These are phyloP conservation scores for Vitellaria paradoxa DNA, from an alignment of 179 eudicot genomes.

Conservation along the genomic window DNA sequence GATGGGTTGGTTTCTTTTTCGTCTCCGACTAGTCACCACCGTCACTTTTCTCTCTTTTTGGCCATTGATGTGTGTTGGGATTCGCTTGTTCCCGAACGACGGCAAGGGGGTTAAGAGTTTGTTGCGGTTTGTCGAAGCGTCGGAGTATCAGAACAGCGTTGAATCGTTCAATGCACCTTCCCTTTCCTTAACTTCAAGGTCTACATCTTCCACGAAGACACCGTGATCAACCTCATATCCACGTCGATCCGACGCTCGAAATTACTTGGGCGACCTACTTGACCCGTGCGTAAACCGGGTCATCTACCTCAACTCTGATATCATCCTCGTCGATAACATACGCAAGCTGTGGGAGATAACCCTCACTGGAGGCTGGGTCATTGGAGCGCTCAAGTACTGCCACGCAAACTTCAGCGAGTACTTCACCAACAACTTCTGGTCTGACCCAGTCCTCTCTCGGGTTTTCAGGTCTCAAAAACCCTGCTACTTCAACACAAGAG, in stretches of 20 bases:
- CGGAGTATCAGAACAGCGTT: slow-evolving; percentile 84
- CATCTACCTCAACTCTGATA: slow-evolving; percentile 87
- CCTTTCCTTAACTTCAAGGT: slow-evolving; percentile 70
- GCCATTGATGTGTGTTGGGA: slow-evolving; percentile 30
- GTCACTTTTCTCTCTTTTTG: neutral
- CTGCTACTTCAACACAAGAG: slow-evolving; percentile 94
- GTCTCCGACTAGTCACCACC: neutral
- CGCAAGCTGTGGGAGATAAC: slow-evolving; percentile 60
- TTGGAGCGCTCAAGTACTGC: slow-evolving; percentile 94
- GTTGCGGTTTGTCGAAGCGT: slow-evolving; percentile 66
- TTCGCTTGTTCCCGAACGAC: slow-evolving; percentile 42
- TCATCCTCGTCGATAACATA: slow-evolving; percentile 76
- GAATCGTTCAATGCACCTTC: slow-evolving; percentile 63
- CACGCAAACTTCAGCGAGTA: slow-evolving; percentile 83
- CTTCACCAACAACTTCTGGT: slow-evolving; percentile 74
- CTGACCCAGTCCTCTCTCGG: slow-evolving; percentile 39
- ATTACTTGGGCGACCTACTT: slow-evolving; percentile 76
- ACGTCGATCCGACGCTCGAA: slow-evolving; percentile 85
- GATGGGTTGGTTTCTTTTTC: neutral
- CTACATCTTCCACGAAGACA: slow-evolving; percentile 63
- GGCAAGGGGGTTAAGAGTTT: slow-evolving; percentile 17
- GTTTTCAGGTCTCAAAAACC: slow-evolving; percentile 38
- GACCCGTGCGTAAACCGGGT: slow-evolving; percentile 72
- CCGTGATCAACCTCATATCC: slow-evolving; percentile 68
- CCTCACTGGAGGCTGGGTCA: slow-evolving; percentile 34